Evolutionary conservation across 2,329 filamentous ascomycete genomes (phyloP), one percentile per base, ranked within the genome.

Genomic region (Tricladium varicosporioides): DNA sequence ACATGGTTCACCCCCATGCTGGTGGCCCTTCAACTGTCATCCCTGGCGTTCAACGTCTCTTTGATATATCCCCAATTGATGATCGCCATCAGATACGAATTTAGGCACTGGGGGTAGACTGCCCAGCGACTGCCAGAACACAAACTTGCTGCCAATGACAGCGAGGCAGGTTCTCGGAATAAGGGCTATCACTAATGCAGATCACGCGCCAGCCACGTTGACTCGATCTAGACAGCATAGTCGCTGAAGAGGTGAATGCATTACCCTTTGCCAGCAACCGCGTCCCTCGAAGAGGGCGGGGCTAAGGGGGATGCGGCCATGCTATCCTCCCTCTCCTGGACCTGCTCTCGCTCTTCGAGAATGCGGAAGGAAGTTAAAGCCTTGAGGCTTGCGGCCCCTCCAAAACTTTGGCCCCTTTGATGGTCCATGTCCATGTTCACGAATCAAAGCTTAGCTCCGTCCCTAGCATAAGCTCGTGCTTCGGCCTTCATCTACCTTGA

Each of bases 171-270:
- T 50, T 32, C 27, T 59, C 47, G 31, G 52, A 51, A 53, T 48
- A 36, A 54, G 57, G 53, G 48, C 60, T 59, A 60, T 61, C 61
- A 62, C 65, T 50, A 66, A 64, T 65, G 57, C 44, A 65, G 63
- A 68, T 68, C 66, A 67, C 63, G 63, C 65, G 66, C 64, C 65
- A 63, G 64, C 67, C 65, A 67, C 63, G 53, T 62, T 60, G 53
- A 55, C 62, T 62, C 51, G 54, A 62, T 63, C 57, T 56, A 63
- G 62, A 60, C 56, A 48, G 48, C 31, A 53, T 61, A 55, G 59
- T 57, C 50, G 59, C 60, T 59, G 56, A 32, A 57, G 43, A 53
- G 11, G 43, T 15, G 19, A 46, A 56, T 33, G 31, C n/a, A 19
- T 31, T 60, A 44, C 48, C 57, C 59, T 47, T 63, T 62, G 31